Evolutionary conservation across 139 green algal genomes (phyloP), one percentile per base, ranked within the genome.

Genomic region (Yamagishiella unicocca): DNA sequence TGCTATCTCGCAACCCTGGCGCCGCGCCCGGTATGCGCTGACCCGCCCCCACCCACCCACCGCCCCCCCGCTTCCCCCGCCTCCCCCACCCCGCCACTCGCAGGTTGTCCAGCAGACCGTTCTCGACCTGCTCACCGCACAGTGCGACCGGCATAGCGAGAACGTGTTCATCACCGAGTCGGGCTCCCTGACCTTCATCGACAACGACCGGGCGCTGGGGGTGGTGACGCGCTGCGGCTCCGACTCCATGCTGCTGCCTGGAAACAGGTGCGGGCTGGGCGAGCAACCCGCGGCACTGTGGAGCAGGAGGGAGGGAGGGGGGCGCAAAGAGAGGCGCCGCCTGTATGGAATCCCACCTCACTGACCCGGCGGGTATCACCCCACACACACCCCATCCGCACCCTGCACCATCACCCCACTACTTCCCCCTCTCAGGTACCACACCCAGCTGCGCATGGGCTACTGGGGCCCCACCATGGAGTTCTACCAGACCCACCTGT

Each of bases 151-250:
- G 40, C 92, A 95, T 76, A 73, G 61, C 35, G 83, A 92, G 45
- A 94, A 95, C 85, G 86, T 95, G n/a, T 95, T 94, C 62, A 67
- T 95, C 33, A 82, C 76, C 25, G 54, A 88, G 27, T 24, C 31
- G 33, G 92, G 92, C 2, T 21, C 82, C 4, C 45, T 94, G 2
- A 82, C 81, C 27, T 79, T 93, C 38, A 94, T 95, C 19, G 92
- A 95, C 84, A 92, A 94, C 79, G 92, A 95, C 82, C 66, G 81
- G 1, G 79, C 87, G 6, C 76, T 92, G 75, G 87, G 90, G 5
- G 88, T 91, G 62, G 87, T 90, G 24, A 84, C 75, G 10, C 64
- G 82, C 4, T 89, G 79, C 62, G 84, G 84, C 27, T 58, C 45
- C 3, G 90, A 93, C 80, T 91, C 87, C 37, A 90, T 92, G 79